Evolutionary conservation across 2,329 filamentous ascomycete species (phyloP).

Genomic region (Colletotrichum paranaense): DNA sequence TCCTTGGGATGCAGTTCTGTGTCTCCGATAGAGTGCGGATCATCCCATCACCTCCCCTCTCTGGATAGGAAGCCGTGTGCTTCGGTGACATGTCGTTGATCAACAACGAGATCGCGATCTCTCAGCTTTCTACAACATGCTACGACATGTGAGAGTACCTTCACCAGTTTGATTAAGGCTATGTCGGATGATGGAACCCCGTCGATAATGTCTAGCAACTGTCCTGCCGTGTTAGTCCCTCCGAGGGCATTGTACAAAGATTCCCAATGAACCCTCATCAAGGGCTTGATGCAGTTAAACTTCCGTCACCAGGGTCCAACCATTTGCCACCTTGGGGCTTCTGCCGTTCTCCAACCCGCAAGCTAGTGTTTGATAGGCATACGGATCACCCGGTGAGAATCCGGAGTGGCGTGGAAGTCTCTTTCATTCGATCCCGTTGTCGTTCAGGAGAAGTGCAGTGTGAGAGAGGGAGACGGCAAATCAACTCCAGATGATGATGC

Average conservation of each 20-base stretch:
- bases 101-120: slow-evolving; percentile 4
- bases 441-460: slow-evolving; percentile 4
- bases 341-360: background rate
- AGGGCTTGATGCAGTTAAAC: slow-evolving; percentile 21
- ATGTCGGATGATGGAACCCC: slow-evolving; percentile 20
- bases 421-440: background rate
- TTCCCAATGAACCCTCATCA: background rate
- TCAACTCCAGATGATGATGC: background rate
- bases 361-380: slow-evolving; percentile 17
- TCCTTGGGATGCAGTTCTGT: slow-evolving; percentile 5
- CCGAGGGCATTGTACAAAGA: background rate
- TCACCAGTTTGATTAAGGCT: background rate
- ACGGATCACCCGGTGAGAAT: slow-evolving; percentile 30
- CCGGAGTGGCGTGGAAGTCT: slow-evolving; percentile 16
- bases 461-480: background rate
- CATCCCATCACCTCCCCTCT: slow-evolving; percentile 17
- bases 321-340: slow-evolving; percentile 18
- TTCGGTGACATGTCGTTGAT: slow-evolving; percentile 18
- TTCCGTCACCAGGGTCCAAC: slow-evolving; percentile 11
- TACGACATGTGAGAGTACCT: background rate
- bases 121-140: background rate
- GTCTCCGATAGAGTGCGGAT: slow-evolving; percentile 30
- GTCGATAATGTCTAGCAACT: background rate
- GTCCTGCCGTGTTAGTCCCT: background rate
- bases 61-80: background rate